phyloP scores from a whole-genome alignment of 257 asterid species.

The Asclepias syriaca region DNA sequence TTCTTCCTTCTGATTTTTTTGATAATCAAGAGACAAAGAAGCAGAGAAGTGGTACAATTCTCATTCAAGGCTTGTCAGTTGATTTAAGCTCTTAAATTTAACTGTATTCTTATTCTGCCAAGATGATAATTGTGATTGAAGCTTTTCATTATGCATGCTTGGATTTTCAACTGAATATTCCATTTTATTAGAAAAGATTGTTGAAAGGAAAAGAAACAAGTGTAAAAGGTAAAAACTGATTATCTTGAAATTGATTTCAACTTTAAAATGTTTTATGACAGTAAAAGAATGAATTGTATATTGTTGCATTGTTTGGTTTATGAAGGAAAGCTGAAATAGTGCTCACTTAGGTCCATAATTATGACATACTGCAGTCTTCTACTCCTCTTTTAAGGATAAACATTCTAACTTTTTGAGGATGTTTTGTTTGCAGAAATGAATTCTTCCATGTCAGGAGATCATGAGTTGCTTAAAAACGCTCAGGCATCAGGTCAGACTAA shows the following conservation, averaged over 20 bases:
- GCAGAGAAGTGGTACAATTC: constrained; percentile 59
- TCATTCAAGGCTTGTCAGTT: constrained; percentile 9
- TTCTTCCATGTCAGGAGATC: constrained; percentile 25
- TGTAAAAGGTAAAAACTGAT: not conserved
- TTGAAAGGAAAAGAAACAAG: not conserved
- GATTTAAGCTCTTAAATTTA: not conserved
- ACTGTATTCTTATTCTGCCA: not conserved
- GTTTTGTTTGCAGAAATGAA: constrained; percentile 18
- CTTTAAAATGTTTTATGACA: not conserved
- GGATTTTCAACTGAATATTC: not conserved
- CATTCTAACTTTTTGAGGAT: too few species aligned
- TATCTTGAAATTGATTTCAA: not conserved
- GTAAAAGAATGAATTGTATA: not conserved
- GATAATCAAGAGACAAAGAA: constrained; percentile 61
- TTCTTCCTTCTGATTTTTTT: constrained; percentile 70
- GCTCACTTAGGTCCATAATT: not conserved
- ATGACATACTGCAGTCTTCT: not conserved
- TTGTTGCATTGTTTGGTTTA: not conserved
- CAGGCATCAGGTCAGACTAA: constrained; percentile 30
- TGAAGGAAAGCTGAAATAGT: not conserved
- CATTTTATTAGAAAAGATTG: not conserved
- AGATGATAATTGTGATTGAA: not conserved
- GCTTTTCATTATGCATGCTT: not conserved
- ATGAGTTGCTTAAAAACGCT: constrained; percentile 25
- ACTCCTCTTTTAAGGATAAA: not conserved